Evolutionary conservation across 2,329 filamentous ascomycete species (phyloP).

Genomic region (Botrytis tulipae): DNA sequence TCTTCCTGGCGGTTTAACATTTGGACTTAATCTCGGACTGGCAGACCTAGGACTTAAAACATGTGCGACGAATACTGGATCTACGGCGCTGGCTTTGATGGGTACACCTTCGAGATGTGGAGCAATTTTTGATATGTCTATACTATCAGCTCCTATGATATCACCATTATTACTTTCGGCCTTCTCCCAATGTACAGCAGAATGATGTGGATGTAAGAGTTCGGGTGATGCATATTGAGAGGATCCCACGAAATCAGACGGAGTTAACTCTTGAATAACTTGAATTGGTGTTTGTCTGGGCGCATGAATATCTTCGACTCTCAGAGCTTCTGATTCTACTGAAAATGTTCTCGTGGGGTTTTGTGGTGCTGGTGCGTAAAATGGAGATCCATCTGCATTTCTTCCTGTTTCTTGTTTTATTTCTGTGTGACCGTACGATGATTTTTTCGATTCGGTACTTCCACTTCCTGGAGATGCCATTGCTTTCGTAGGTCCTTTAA

Average conservation of each 20-base stretch:
- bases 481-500: neutral
- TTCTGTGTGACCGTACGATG: slow-evolving; percentile 12
- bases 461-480: slow-evolving; percentile 3
- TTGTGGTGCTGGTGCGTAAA: slow-evolving; percentile 38
- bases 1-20: slow-evolving; percentile 25
- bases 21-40: slow-evolving; percentile 35
- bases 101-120: slow-evolving; percentile 59
- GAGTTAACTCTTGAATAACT: slow-evolving; percentile 37
- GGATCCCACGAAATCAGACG: slow-evolving; percentile 35
- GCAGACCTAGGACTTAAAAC: slow-evolving; percentile 32
- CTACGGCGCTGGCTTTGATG: slow-evolving; percentile 53
- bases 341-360: slow-evolving; percentile 38
- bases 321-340: slow-evolving; percentile 27
- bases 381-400: slow-evolving; percentile 38
- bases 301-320: slow-evolving; percentile 35
- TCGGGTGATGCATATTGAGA: slow-evolving; percentile 7
- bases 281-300: slow-evolving; percentile 34
- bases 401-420: slow-evolving; percentile 38
- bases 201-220: slow-evolving; percentile 22
- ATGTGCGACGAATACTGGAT: slow-evolving; percentile 35
- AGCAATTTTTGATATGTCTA: slow-evolving; percentile 58
- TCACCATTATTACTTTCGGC: neutral
- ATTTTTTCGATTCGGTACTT: slow-evolving; percentile 1
- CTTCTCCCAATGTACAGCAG: slow-evolving; percentile 15
- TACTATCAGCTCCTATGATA: slow-evolving; percentile 39